Evolutionary conservation across 2,329 filamentous ascomycete genomes (phyloP).

Genomic region (Cordyceps cicadae): DNA sequence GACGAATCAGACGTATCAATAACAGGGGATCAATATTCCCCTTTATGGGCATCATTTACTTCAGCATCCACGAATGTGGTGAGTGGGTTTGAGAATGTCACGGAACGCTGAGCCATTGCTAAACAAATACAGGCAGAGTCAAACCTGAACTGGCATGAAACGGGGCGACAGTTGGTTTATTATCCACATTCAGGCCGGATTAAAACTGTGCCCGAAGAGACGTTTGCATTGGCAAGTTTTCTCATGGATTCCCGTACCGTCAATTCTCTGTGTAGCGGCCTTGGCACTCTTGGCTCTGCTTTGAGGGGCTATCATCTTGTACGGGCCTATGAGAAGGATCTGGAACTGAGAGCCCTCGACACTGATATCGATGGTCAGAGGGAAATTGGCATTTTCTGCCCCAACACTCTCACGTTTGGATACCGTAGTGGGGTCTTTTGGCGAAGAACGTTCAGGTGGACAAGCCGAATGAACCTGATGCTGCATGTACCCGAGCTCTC

Average conservation of each 20-base stretch:
- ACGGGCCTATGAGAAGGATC: slow-evolving; percentile 39
- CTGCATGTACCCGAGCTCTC: slow-evolving; percentile 60
- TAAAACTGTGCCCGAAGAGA: slow-evolving; percentile 14
- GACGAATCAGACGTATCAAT: slow-evolving; percentile 3
- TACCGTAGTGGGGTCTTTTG: slow-evolving; percentile 17
- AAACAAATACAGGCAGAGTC: neutral
- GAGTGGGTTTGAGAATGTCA: neutral
- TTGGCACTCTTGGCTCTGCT: neutral
- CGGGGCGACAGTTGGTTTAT: slow-evolving; percentile 25
- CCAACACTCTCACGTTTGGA: slow-evolving; percentile 22
- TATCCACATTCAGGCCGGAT: slow-evolving; percentile 25
- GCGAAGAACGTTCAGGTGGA: slow-evolving; percentile 24
- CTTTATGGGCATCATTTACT: neutral
- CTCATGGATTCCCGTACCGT: slow-evolving; percentile 13
- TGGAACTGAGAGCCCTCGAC: slow-evolving; percentile 36
- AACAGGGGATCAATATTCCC: no score
- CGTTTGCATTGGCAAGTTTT: slow-evolving; percentile 16
- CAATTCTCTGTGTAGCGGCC: neutral
- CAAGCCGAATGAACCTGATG: slow-evolving; percentile 47
- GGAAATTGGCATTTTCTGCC: slow-evolving; percentile 26
- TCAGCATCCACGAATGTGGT: neutral
- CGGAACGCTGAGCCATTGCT: neutral
- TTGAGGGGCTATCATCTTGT: slow-evolving; percentile 29
- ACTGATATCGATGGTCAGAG: slow-evolving; percentile 13
- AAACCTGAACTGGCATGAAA: neutral